Conservation (phyloP, 768 basidiomycete species). For the Naganishia randhawae region DNA sequence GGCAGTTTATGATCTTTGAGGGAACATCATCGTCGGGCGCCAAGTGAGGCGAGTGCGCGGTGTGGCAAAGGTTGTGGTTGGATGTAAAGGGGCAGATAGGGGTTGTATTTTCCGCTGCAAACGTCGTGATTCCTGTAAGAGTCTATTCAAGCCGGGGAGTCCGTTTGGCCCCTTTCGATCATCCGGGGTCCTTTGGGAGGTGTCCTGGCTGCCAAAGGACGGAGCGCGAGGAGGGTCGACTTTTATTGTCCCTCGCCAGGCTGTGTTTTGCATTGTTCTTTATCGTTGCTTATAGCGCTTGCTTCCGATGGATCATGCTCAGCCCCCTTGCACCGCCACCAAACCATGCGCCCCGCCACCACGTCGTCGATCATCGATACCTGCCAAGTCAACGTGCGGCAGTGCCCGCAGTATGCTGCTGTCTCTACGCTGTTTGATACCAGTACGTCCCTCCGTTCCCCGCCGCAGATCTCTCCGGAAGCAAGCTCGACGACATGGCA, state of each 20-base stretch:
- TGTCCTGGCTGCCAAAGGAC: background rate
- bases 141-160: background rate
- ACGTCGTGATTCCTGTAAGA: too few relatives aligned
- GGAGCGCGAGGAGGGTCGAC: background rate
- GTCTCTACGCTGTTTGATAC: background rate
- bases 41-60: too few relatives aligned
- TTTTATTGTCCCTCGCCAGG: too few relatives aligned
- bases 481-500: background rate
- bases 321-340: background rate
- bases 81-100: background rate
- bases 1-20: constrained; percentile 45
- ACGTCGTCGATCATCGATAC: background rate
- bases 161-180: background rate
- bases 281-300: background rate
- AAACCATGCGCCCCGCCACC: background rate
- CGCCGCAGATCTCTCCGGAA: background rate
- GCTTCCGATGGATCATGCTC: background rate
- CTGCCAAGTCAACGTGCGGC: background rate
- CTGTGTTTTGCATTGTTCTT: too few relatives aligned
- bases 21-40: too few relatives aligned
- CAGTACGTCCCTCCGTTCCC: background rate
- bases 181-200: background rate
- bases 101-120: background rate
- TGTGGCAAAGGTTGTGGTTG: too few relatives aligned
- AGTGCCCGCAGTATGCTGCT: constrained; percentile 3